phyloP scores from a whole-genome alignment of 805 yeast species.

The Vanderwaltozyma polyspora region DNA sequence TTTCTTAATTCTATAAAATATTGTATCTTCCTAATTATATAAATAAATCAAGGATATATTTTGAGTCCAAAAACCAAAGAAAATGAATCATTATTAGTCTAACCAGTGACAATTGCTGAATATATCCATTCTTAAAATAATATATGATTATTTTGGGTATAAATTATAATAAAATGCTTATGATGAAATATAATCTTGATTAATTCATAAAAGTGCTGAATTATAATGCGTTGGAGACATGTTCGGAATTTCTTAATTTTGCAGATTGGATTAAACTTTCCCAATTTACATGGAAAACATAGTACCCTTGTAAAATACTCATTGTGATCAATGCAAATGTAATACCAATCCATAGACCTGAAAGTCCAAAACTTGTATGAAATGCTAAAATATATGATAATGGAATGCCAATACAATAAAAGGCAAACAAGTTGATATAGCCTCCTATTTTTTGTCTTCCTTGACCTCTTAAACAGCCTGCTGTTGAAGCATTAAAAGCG shows the following conservation, averaged over 20 bases:
- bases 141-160: too few relatives aligned
- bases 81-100: too few relatives aligned
- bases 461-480: conserved; percentile 70
- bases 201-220: too few relatives aligned
- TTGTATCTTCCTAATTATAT: too few relatives aligned
- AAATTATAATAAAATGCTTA: too few relatives aligned
- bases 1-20: too few relatives aligned
- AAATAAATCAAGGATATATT: too few relatives aligned
- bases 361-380: conserved; percentile 36
- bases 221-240: too few relatives aligned
- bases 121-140: too few relatives aligned
- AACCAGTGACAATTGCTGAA: too few relatives aligned
- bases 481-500: conserved; percentile 58
- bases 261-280: conserved; percentile 20
- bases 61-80: too few relatives aligned
- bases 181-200: too few relatives aligned
- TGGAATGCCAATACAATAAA: conserved; percentile 49
- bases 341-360: conserved; percentile 56
- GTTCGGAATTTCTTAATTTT: conserved; percentile 20
- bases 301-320: conserved; percentile 27
- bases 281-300: conserved; percentile 28
- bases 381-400: conserved; percentile 45
- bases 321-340: conserved; percentile 24
- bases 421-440: conserved; percentile 25
- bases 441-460: conserved; percentile 40